A percentile compares a stretch with the other conserved stretches of the same genome.
These are phyloP conservation scores for Sporobolomyces pararoseus DNA, from an alignment of 768 basidiomycete genomes.

Conservation along the genomic window DNA sequence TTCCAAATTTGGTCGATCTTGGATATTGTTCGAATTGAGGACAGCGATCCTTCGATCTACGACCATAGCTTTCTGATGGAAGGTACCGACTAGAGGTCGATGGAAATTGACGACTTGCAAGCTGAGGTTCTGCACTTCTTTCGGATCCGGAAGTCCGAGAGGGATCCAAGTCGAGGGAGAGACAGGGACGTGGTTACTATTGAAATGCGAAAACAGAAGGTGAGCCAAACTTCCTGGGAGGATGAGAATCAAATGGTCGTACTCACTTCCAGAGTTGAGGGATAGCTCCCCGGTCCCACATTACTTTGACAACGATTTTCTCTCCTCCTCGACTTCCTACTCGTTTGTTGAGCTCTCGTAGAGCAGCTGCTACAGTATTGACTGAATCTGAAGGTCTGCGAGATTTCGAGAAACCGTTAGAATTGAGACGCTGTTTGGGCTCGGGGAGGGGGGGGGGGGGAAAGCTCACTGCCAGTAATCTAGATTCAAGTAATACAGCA, in stretches of 20 bases:
- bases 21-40: slow-evolving; percentile 67
- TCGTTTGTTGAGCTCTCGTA: slow-evolving; percentile 57
- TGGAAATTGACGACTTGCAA: slow-evolving; percentile 63
- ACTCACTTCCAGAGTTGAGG: slow-evolving; percentile 52
- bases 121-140: slow-evolving; percentile 61
- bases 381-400: slow-evolving; percentile 58
- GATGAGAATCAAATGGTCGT: not conserved
- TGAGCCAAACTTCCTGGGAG: not conserved
- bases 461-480: slow-evolving; percentile 50
- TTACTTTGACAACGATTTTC: slow-evolving; percentile 62
- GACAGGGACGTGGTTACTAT: slow-evolving; percentile 39
- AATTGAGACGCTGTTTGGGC: too few species aligned
- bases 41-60: slow-evolving; percentile 66
- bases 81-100: slow-evolving; percentile 55
- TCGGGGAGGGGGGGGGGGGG: too few species aligned
- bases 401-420: not conserved
- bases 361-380: slow-evolving; percentile 56
- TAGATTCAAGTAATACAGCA: not conserved
- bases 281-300: slow-evolving; percentile 65
- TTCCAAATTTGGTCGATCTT: slow-evolving; percentile 54
- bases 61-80: slow-evolving; percentile 68
- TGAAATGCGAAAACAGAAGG: too few species aligned
- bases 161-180: slow-evolving; percentile 52
- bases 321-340: slow-evolving; percentile 53
- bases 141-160: slow-evolving; percentile 57